phyloP scores from a whole-genome alignment of 805 yeast genomes.

The Komagataella pastoris region DNA sequence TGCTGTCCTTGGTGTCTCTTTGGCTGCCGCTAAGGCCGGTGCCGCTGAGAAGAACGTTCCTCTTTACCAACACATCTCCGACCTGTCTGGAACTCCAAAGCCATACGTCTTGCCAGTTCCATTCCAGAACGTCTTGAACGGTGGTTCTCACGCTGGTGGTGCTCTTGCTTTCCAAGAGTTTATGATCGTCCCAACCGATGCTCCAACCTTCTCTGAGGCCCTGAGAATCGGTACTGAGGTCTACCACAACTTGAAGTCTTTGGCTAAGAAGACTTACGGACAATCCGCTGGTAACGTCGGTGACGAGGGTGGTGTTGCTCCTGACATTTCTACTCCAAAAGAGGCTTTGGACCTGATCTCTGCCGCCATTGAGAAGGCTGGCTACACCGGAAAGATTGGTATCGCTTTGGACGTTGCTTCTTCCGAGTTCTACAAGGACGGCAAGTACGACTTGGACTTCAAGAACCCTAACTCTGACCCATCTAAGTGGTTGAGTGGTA shows the following conservation, averaged over 20 bases:
- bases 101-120: conserved; percentile 98
- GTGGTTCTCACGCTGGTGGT: conserved; percentile 99
- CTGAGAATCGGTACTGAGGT: conserved; percentile 96
- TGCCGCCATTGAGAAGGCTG: conserved; percentile 83
- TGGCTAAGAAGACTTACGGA: conserved; percentile 93
- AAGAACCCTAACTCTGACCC: conserved; percentile 90
- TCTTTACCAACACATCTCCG: conserved; percentile 84
- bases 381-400: conserved; percentile 84
- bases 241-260: conserved; percentile 89
- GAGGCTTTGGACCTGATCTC: conserved; percentile 95
- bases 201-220: conserved; percentile 86
- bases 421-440: conserved; percentile 95
- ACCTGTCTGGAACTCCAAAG: conserved; percentile 58
- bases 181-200: conserved; percentile 96
- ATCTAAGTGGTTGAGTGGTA: conserved; percentile 84
- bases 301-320: conserved; percentile 99
- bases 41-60: conserved; percentile 94
- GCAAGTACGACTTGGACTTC: conserved; percentile 95
- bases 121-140: conserved; percentile 97
- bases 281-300: conserved; percentile 99
- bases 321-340: conserved; percentile 87
- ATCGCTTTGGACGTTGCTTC: conserved; percentile 97
- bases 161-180: conserved; percentile 98
- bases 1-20: conserved; percentile 95
- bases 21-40: conserved; percentile 95